A percentile compares a stretch with the other conserved stretches of the same genome.
phyloP scores from a whole-genome alignment of 208 protist species.

The Crithidia brevicula region DNA sequence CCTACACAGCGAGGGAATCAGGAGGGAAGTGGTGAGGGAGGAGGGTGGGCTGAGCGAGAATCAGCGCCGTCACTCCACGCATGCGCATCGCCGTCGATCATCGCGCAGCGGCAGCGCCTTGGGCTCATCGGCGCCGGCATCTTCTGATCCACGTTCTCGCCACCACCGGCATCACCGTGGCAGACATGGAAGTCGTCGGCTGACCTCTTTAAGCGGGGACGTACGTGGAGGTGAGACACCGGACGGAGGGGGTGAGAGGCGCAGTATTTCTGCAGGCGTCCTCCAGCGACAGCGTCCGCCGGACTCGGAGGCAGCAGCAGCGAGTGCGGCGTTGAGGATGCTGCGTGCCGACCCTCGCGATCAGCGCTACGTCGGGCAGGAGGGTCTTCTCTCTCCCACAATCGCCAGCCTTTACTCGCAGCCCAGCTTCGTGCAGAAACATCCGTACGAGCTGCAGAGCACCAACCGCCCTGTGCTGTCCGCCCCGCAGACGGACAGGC shows the following conservation, averaged over 20 bases:
- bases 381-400: slow-evolving; percentile 5
- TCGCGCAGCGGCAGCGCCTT: not conserved
- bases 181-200: not conserved
- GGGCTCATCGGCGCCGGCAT: no score
- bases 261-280: no score
- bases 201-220: not conserved
- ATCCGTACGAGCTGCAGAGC: slow-evolving; percentile 3
- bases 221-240: not conserved
- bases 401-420: not conserved
- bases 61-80: not conserved
- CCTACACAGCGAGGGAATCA: no score
- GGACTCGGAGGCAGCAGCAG: no score
- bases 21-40: not conserved
- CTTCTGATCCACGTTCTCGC: not conserved
- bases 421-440: not conserved
- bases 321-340: no score
- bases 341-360: slow-evolving; percentile 1
- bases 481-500: not conserved
- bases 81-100: not conserved
- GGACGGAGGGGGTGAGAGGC: no score
- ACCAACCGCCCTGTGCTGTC: not conserved
- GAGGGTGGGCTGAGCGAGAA: not conserved
- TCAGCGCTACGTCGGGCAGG: not conserved
- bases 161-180: not conserved
- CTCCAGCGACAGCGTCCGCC: no score